Base-by-base conservation (phyloP, 192 early-diverging fungal species). In the Geranomyces variabilis region DNA sequence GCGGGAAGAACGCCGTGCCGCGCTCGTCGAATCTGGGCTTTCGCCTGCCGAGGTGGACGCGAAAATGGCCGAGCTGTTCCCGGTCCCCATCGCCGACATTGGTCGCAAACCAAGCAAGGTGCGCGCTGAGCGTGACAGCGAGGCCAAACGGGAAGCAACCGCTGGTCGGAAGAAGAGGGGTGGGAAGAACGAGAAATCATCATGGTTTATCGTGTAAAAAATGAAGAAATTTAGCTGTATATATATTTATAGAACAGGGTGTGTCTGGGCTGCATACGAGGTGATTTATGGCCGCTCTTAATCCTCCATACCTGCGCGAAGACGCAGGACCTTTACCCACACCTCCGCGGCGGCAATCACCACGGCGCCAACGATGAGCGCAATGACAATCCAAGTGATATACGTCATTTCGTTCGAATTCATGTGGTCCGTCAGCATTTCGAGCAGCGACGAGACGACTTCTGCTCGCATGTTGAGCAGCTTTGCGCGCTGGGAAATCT, bases 381-480 rank as follows among this genome's bases (percentile, higher is more conserved):
- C 86, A 74, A 97, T 97, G 6, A 97, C 91, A 68, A 97, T 96
- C 91, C 93, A 93, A 68, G 96, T 94, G 33, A 96, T 84, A 56
- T 93, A 90, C 73, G 94, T 93, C 77, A 82, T 90, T 67, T 98
- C 94, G 61, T 90, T 90, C 26, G 89, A 90, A 33, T 92, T 96
- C 71, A 96, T 81, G 70, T 98, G 94, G 28, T 95, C 94, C 63
- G 91, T 93, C 48, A 98, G 80, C 94, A 96, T 96, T 34, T 95
- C 94, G 70, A 98, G 78, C 62, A 98, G 77, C 74, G 96, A 83
- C 8, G 77, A 76, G 66, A 98, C 93, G 1, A 98, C 94, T n/a
- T 84, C 84, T 29, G 93, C 94, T 13, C 96, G 83, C 67, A 94
- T 93, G 80, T 98, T 98, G 73, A 98, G 82, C 24, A 96, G 78